phyloP scores from a whole-genome alignment of 768 basidiomycete genomes.

The Tricholoma saponaceum region DNA sequence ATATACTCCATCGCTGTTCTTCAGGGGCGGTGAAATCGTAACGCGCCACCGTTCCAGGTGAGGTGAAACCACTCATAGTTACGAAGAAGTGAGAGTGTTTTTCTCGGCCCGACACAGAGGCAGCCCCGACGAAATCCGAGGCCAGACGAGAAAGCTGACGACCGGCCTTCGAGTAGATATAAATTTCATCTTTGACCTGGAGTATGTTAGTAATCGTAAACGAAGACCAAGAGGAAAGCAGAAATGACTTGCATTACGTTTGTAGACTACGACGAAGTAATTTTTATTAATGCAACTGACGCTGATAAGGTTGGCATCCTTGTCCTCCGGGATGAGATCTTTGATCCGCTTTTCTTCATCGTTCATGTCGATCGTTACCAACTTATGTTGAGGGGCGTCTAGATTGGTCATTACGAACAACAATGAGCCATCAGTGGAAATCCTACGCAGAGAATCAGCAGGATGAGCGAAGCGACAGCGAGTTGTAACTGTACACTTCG shows the following conservation, averaged over 20 bases:
- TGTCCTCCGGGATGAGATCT: slow-evolving; percentile 68
- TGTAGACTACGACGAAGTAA: slow-evolving; percentile 60
- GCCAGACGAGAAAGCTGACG: slow-evolving; percentile 51
- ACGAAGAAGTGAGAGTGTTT: slow-evolving; percentile 61
- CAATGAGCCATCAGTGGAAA: slow-evolving; percentile 58
- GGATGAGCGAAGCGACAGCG: slow-evolving; percentile 2
- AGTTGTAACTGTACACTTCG: slow-evolving; percentile 43
- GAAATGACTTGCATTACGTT: slow-evolving; percentile 55
- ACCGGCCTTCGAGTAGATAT: slow-evolving; percentile 60
- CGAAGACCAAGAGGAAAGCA: neutral
- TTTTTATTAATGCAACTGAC: slow-evolving; percentile 45
- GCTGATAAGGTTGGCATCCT: slow-evolving; percentile 55
- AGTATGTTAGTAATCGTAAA: slow-evolving; percentile 2
- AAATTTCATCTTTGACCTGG: slow-evolving; percentile 78
- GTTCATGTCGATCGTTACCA: slow-evolving; percentile 60
- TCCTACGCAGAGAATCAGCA: slow-evolving; percentile 32
- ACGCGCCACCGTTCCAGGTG: slow-evolving; percentile 59
- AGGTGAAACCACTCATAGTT: slow-evolving; percentile 63
- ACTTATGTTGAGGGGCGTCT: slow-evolving; percentile 61
- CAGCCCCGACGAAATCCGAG: slow-evolving; percentile 64
- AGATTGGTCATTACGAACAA: slow-evolving; percentile 66
- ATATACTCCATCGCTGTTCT: slow-evolving; percentile 49
- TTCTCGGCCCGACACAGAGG: slow-evolving; percentile 46
- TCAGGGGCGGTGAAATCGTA: slow-evolving; percentile 62
- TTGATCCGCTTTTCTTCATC: slow-evolving; percentile 41